These are phyloP conservation scores for Apiotrichum siamense DNA, from an alignment of 1,284 basidiomycete species.

Conservation along the genomic window DNA sequence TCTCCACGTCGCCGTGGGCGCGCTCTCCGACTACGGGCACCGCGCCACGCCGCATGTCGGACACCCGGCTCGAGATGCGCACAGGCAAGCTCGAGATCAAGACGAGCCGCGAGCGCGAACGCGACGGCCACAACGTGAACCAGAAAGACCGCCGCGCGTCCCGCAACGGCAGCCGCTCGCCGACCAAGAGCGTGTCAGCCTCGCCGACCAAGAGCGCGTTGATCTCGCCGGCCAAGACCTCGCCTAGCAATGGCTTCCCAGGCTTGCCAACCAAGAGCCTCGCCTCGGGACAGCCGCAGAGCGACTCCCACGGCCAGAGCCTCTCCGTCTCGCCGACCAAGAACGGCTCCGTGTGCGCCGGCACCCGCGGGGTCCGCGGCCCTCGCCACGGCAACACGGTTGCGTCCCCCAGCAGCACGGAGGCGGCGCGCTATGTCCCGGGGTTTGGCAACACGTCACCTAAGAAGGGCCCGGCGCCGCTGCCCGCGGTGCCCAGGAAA, in stretches of 20 bases:
- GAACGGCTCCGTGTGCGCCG: no score
- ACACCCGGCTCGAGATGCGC: no score
- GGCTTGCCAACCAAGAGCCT: constrained; percentile 6
- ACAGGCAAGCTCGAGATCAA: neutral
- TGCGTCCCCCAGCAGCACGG: no score
- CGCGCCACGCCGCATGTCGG: neutral
- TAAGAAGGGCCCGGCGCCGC: no score
- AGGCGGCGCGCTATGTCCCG: no score
- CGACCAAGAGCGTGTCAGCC: neutral
- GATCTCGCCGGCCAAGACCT: neutral
- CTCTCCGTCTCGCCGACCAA: neutral
- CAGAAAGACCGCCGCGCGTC: neutral
- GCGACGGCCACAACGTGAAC: no score
- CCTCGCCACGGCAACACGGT: no score
- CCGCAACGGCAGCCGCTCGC: neutral
- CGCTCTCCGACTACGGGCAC: neutral
- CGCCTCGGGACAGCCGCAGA: no score
- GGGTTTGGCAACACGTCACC: no score
- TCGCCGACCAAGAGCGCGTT: neutral
- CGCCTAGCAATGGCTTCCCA: constrained; percentile 2
- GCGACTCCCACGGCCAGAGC: no score
- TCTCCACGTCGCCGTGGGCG: neutral
- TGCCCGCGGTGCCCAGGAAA: no score
- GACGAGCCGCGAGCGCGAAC: neutral
- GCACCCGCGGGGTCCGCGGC: no score